Percentiles rank a stretch among this genome's conserved stretches.
Evolutionary conservation across 2,329 filamentous ascomycete species (phyloP).

Genomic region (Cercospora canescens): DNA sequence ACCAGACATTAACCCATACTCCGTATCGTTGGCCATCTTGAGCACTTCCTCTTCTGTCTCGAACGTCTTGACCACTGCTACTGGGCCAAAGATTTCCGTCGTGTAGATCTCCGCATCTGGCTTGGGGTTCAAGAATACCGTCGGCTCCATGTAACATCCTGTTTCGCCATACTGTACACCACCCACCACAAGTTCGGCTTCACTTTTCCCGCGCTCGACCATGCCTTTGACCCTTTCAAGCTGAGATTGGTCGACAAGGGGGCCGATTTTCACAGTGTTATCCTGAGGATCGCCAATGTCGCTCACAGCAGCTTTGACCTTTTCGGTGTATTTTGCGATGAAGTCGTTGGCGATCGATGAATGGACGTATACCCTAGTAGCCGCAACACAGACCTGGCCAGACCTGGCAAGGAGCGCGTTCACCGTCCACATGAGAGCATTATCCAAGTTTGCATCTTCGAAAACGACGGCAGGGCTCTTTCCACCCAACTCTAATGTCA

Average conservation of each 20-base stretch:
- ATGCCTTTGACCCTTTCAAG: conserved; percentile 47
- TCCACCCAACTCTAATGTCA: conserved; percentile 62
- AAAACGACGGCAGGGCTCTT: conserved; percentile 61
- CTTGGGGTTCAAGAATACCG: conserved; percentile 45
- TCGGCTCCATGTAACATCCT: conserved; percentile 48
- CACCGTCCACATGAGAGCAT: conserved; percentile 36
- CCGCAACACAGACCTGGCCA: conserved; percentile 54
- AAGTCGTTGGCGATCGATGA: conserved; percentile 49
- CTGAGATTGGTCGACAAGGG: conserved; percentile 59
- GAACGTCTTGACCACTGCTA: conserved; percentile 41
- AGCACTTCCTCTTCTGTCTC: conserved; percentile 39
- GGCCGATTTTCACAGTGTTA: conserved; percentile 50
- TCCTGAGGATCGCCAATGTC: conserved; percentile 45
- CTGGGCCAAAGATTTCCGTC: conserved; percentile 41
- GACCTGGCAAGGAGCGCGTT: neutral
- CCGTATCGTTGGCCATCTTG: conserved; percentile 39
- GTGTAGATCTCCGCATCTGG: conserved; percentile 39
- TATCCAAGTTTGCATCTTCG: conserved; percentile 55
- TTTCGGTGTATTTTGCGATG: conserved; percentile 42
- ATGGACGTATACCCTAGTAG: conserved; percentile 59
- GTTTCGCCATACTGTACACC: conserved; percentile 15
- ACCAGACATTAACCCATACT: conserved; percentile 40
- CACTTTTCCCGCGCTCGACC: conserved; percentile 15
- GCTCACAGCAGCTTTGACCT: conserved; percentile 41
- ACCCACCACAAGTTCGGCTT: conserved; percentile 22